Percentiles rank a stretch among this genome's conserved stretches.
Evolutionary conservation across 2,329 filamentous ascomycete genomes (phyloP).

Genomic region (Stagonosporopsis chrysanthemi): DNA sequence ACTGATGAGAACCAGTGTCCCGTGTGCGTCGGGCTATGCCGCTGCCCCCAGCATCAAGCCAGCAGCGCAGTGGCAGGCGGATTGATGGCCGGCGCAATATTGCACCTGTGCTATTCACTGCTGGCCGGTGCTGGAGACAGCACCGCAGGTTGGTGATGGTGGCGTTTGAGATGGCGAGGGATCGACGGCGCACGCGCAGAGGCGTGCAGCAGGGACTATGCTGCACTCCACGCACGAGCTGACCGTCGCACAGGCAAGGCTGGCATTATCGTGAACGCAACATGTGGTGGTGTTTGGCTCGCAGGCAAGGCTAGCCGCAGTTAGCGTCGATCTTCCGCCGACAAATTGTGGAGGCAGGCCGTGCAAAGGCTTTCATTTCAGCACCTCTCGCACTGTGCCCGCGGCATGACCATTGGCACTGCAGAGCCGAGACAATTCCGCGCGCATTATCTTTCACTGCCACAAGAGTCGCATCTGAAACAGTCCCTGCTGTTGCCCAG

Average conservation of each 20-base stretch:
- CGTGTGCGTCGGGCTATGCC: constrained; percentile 17
- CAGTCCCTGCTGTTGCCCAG: constrained; percentile 16
- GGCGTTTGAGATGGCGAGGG: constrained; percentile 15
- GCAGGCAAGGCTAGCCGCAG: background rate
- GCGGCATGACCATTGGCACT: constrained; percentile 13
- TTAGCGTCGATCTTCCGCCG: constrained; percentile 16
- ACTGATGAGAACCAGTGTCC: constrained; percentile 11
- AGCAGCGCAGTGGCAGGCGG: constrained; percentile 2
- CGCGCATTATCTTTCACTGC: constrained; percentile 10
- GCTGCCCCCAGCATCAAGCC: constrained; percentile 18
- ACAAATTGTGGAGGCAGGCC: constrained; percentile 12
- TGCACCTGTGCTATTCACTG: background rate
- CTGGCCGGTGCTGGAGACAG: background rate
- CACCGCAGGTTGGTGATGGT: constrained; percentile 3
- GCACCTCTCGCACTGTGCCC: constrained; percentile 1
- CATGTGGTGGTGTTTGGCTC: constrained; percentile 8
- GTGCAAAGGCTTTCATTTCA: constrained; percentile 18
- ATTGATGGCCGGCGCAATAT: background rate
- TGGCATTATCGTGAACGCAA: background rate
- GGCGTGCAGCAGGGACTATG: background rate
- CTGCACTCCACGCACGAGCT: constrained; percentile 7
- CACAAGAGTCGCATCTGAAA: constrained; percentile 17
- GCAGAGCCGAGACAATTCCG: background rate
- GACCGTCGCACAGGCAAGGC: constrained; percentile 1
- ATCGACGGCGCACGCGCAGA: constrained; percentile 15